phyloP scores from a whole-genome alignment of 495 filamentous ascomycete species.

The Hypoxylon subgilvum region DNA sequence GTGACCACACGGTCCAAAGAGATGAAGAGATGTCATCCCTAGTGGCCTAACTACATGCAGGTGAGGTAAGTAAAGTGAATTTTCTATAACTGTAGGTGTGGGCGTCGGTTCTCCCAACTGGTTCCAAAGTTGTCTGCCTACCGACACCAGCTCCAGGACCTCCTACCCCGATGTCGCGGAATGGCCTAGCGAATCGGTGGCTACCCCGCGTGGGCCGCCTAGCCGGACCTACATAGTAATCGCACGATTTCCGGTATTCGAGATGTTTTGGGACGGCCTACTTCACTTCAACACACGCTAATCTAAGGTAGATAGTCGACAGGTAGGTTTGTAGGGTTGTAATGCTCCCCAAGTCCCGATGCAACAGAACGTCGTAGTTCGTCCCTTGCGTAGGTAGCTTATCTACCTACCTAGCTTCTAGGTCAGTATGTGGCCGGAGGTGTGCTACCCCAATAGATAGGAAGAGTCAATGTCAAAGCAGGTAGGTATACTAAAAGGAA shows the following conservation, averaged over 20 bases:
- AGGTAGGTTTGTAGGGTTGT: neutral
- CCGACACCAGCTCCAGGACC: too few species aligned
- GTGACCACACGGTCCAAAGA: too few species aligned
- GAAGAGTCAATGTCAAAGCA: too few species aligned
- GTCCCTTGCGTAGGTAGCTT: neutral
- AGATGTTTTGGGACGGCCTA: neutral
- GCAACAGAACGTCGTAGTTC: constrained; percentile 10
- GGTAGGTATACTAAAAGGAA: too few species aligned
- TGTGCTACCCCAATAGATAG: neutral
- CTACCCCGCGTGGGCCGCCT: constrained; percentile 25
- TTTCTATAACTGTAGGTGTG: too few species aligned
- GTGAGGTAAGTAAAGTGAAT: too few species aligned
- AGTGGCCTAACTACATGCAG: too few species aligned
- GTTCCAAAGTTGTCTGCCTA: too few species aligned
- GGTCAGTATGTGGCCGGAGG: too few species aligned
- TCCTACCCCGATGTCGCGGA: constrained; percentile 33
- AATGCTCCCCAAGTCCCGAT: constrained; percentile 15
- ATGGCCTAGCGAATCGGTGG: constrained; percentile 26
- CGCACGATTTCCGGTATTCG: constrained; percentile 11
- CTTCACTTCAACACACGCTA: too few species aligned
- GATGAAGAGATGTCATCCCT: too few species aligned
- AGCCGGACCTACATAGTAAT: constrained; percentile 21
- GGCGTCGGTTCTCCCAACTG: too few species aligned
- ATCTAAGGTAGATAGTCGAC: neutral
- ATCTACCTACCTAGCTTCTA: neutral